Evolutionary conservation across 2,329 filamentous ascomycete genomes (phyloP).

Genomic region (Penicillium brasilianum): DNA sequence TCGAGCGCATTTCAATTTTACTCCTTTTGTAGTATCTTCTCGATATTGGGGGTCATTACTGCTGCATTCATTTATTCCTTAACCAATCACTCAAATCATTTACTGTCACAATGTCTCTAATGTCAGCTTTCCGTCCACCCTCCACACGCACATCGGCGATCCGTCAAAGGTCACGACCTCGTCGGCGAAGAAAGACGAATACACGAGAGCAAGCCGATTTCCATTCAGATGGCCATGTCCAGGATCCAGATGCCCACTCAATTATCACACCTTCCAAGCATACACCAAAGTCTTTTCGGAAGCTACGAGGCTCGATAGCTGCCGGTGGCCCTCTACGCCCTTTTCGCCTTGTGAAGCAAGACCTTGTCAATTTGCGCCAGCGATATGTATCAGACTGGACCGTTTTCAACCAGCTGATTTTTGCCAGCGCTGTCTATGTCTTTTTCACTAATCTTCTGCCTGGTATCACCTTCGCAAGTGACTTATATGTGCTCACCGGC

Average conservation of each 20-base stretch:
- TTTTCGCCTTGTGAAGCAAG: conserved; percentile 59
- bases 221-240: conserved; percentile 22
- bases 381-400: conserved; percentile 62
- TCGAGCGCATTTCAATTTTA: not conserved
- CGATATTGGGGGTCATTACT: not conserved
- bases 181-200: conserved; percentile 26
- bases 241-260: conserved; percentile 40
- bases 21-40: not conserved
- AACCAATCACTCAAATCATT: not conserved
- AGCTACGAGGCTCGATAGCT: conserved; percentile 38
- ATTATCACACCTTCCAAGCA: conserved; percentile 47
- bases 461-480: conserved; percentile 70
- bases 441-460: conserved; percentile 71
- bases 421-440: conserved; percentile 68
- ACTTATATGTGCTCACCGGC: conserved; percentile 66
- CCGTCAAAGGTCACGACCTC: conserved; percentile 30
- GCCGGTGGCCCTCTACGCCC: conserved; percentile 54
- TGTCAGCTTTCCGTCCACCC: conserved; percentile 42
- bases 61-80: not conserved
- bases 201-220: conserved; percentile 12
- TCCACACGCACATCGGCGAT: conserved; percentile 37
- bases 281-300: conserved; percentile 39
- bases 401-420: conserved; percentile 66
- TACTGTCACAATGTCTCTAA: conserved; percentile 34
- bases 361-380: conserved; percentile 52